Evolutionary conservation across 805 yeast species (phyloP), one percentile per base, ranked within the genome.

Genomic region (Candida tammaniensis): DNA sequence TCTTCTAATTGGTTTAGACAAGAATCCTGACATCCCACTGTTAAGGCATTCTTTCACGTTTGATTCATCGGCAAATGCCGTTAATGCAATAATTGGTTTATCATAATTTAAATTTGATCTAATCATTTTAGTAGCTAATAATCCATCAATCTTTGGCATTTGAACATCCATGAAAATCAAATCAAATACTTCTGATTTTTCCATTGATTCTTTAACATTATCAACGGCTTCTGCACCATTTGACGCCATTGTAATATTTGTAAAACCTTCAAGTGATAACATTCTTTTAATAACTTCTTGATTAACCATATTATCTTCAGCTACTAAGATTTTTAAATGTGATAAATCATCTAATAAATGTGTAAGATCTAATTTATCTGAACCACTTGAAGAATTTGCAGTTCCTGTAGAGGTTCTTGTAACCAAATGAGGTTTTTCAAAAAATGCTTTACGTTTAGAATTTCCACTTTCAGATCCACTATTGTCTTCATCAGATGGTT

Each of bases 161-260:
- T 91, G 97, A 33, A 91, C 94, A 58, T 91, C 98, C 98, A 91
- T 91, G 53, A 91, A 86, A 2, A 93, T 77, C 35, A 91, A 60
- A 54, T 86, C 91, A 54, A 70, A 87, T 11, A 55, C 49, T 7
- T 64, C 64, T 11, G 58, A 58, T 2, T 57, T 49, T 2, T 57
- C 68, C 17, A 62, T 48, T 1, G 80, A 62, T 21, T 68, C 70
- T 40, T 74, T 68, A 2, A 87, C 80, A 31, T 72, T 63, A 8
- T 78, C 80, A 24, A 89, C 76, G 0, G 97, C 97, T 42, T 89
- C 96, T 22, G 77, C 77, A 13, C 98, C 98, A 59, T 93, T 95
- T 44, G 84, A 78, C 0, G 96, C 97, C 52, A 91, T 64, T 3
- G 78, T 76, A 27, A 93, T 72, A 43, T 80, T 74, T 1, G 57